These are phyloP conservation scores for Lasiosphaeris hirsuta DNA, from an alignment of 495 filamentous ascomycete genomes.

Conservation along the genomic window DNA sequence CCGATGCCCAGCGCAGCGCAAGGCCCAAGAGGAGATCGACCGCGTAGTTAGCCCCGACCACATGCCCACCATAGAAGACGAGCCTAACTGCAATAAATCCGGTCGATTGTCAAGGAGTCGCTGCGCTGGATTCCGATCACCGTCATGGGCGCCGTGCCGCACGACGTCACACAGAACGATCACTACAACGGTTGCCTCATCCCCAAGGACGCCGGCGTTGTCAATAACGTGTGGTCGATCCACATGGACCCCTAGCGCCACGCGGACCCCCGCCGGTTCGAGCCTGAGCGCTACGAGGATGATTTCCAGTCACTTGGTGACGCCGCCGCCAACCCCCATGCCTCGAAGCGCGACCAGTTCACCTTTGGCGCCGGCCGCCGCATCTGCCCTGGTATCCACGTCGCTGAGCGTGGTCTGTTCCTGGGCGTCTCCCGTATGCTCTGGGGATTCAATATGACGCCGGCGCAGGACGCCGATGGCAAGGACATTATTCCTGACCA, in stretches of 20 bases:
- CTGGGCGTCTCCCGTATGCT: conserved; percentile 49
- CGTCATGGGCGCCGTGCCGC: conserved; percentile 52
- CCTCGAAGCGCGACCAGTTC: conserved; percentile 41
- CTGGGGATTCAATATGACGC: conserved; percentile 50
- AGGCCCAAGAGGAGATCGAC: conserved; percentile 54
- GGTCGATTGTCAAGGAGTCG: conserved; percentile 51
- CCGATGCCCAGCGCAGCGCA: conserved; percentile 36
- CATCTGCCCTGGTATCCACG: conserved; percentile 55
- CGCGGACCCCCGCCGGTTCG: conserved; percentile 36
- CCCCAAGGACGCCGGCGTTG: conserved; percentile 45
- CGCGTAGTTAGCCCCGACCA: conserved; percentile 36
- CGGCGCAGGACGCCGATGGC: conserved; percentile 30
- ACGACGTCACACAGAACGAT: conserved; percentile 52
- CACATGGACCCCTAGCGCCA: conserved; percentile 34
- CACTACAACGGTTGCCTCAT: conserved; percentile 49
- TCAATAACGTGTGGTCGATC: conserved; percentile 50
- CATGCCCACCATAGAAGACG: conserved; percentile 45
- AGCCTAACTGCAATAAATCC: conserved; percentile 51
- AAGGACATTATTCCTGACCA: conserved; percentile 37
- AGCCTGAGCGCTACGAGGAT: conserved; percentile 31
- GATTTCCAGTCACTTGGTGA: conserved; percentile 28
- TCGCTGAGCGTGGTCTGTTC: conserved; percentile 57
- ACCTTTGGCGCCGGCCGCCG: conserved; percentile 59
- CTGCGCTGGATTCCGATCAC: conserved; percentile 60
- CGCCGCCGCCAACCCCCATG: conserved; percentile 33